Evolutionary conservation across 2,329 filamentous ascomycete genomes (phyloP), one percentile per base, ranked within the genome.

Genomic region (Fusarium tanahbumbuense): DNA sequence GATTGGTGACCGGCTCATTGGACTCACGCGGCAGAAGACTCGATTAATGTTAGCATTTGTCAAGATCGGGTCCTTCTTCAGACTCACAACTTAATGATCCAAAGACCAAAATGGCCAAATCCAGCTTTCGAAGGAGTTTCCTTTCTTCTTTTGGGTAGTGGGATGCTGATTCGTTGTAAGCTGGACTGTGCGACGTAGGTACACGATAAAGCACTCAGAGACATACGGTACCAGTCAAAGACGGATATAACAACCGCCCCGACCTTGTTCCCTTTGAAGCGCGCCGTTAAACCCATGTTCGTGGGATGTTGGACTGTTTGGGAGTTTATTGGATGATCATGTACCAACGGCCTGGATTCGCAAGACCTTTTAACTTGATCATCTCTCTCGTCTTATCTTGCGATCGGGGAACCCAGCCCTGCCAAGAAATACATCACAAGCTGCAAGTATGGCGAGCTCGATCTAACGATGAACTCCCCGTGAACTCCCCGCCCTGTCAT

Each of bases 21-120:
- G 13, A 22, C 56, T 13, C 3, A 62, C 46, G 0, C 59, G 59
- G n/a, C 59, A 62, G 23, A 62, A 62, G 59, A 62, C 59, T 62
- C 0, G 1, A 1, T 2, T 8, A 1, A 6, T 27, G 6, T 60
- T 23, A 60, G 32, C 34, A n/a, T 12, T 3, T 18, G 16, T 37
- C 34, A 37, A 37, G 18, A 37, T 11, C 9, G 5, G 9, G 34
- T 6, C 16, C 0, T 37, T 10, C 34, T 37, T 4, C 0, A 7
- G 13, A 40, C 56, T 40, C 0, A 46, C 56, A 62, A 1, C 59
- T 62, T 0, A 61, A 13, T 0, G 45, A 61, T 4, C 59, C 45
- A 0, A 62, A 62, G 1, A 62, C 8, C 2, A 62, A 8, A 2
- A 61, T 62, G 1, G 56, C 59, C 0, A 61, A 15, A 22, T 61